Evolutionary conservation across 108 stramenopile species (phyloP), one percentile per base, ranked within the genome.

Genomic region (Nitzschia palea): DNA sequence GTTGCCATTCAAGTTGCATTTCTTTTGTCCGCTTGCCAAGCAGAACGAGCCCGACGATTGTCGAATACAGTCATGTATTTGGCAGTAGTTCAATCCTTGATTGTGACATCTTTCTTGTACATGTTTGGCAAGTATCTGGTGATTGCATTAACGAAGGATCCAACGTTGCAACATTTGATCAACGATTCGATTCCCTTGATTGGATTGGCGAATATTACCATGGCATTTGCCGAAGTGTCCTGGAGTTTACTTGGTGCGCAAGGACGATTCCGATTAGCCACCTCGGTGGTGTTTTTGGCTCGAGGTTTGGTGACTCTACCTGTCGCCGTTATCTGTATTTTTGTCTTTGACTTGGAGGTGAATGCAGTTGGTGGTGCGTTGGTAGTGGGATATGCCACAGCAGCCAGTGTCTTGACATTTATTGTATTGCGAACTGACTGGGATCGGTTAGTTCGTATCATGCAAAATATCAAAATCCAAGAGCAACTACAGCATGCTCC

Each of bases 221-320:
- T 89, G 84, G 30, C 80, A 3, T 75, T 82, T 35, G 70, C 81
- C 23, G 80, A 81, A 67, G 67, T 84, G 12, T 76, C 63, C 18
- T 89, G 88, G 88, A 72, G 69, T n/a, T 40, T 89, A 44, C 51
- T 89, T 54, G 88, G 88, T 14, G 79, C 85, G 15, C 85, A 86
- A 55, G 85, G 83, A 3, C 53, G 85, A 61, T 85, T 80, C 37
- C 70, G 65, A 30, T 37, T 89, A 33, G 85, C 84, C 18, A 86
- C 84, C 2, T 56, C 57, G 30, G 69, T 80, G 18, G 70, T 75
- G 34, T 73, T 82, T 36, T 35, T 74, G 1, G 76, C 75, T 23
- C 71, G 80, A 28, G 84, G 82, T 68, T 23, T 79, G 5, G 67
- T 86, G 1, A 83, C 88, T 29, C 68, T 89, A 51, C 88, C 88